Percentiles rank a stretch among this genome's conserved stretches.
Conservation (phyloP, 441 rosid genomes). For the Erodium trifolium region DNA sequence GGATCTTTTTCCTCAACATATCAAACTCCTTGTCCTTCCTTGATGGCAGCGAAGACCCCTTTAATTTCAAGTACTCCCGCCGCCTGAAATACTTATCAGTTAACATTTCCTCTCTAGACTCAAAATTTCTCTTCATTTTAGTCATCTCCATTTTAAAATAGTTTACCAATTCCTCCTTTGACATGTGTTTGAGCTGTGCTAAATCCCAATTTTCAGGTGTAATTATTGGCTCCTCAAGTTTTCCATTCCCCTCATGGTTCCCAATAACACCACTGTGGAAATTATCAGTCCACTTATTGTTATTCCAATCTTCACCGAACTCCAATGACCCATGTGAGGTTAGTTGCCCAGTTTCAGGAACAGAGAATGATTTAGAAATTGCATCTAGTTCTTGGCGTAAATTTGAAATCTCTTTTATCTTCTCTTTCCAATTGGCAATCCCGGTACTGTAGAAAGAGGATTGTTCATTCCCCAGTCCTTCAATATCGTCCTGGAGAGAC, state of each 20-base stretch:
- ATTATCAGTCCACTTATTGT: conserved; percentile 32
- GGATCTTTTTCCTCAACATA: conserved; percentile 58
- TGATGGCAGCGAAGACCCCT: conserved; percentile 36
- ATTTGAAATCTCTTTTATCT: conserved; percentile 49
- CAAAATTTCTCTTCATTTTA: conserved; percentile 77
- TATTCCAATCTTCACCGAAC: conserved; percentile 29
- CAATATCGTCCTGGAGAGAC: conserved; percentile 49
- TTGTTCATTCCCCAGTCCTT: conserved; percentile 39
- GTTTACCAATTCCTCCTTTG: conserved; percentile 36
- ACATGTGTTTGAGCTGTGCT: conserved; percentile 34
- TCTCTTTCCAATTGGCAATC: conserved; percentile 33
- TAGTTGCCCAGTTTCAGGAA: conserved; percentile 46
- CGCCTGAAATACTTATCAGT: conserved; percentile 58
- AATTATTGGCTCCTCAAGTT: conserved; percentile 46
- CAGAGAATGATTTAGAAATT: conserved; percentile 41
- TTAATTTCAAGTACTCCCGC: conserved; percentile 56
- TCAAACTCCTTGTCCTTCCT: conserved; percentile 79
- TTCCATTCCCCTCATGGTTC: conserved; percentile 57
- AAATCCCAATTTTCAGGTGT: conserved; percentile 49
- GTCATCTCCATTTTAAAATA: conserved; percentile 66
- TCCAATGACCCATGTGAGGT: conserved; percentile 49
- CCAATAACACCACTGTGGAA: conserved; percentile 51
- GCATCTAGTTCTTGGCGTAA: conserved; percentile 65
- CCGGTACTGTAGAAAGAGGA: conserved; percentile 27
- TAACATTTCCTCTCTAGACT: conserved; percentile 42